Evolutionary conservation across 768 basidiomycete genomes (phyloP).

Genomic region (Coprinellus micaceus): DNA sequence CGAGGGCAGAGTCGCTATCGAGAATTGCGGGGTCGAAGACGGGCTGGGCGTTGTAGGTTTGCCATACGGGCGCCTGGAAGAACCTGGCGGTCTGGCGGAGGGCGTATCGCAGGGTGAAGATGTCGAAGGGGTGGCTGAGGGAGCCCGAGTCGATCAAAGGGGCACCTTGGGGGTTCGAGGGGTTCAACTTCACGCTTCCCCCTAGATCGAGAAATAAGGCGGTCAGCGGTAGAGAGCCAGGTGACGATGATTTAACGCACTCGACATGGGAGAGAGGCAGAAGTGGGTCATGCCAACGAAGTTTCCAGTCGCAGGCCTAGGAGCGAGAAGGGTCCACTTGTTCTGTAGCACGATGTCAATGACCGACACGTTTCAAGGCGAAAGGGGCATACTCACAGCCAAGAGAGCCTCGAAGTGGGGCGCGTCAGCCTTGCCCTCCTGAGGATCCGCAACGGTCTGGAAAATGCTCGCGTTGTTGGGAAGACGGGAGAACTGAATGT

Average conservation of each 20-base stretch:
- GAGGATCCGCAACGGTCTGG: conserved; percentile 21
- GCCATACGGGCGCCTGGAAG: conserved; percentile 19
- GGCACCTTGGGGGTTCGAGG: conserved; percentile 15
- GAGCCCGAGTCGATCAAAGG: conserved; percentile 23
- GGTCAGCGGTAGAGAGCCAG: neutral
- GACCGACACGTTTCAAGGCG: neutral
- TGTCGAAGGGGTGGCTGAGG: conserved; percentile 19
- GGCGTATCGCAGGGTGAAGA: conserved; percentile 18
- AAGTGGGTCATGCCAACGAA: conserved; percentile 2
- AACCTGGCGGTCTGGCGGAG: conserved; percentile 19
- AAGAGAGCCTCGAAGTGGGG: conserved; percentile 34
- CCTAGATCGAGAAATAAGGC: neutral
- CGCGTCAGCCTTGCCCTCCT: conserved; percentile 25
- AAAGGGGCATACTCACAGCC: conserved; percentile 19
- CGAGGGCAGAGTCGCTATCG: conserved; percentile 23
- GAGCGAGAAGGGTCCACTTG: neutral
- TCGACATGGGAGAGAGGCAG: neutral
- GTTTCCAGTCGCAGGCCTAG: neutral
- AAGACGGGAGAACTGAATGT: conserved; percentile 22
- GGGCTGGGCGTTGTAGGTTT: conserved; percentile 18
- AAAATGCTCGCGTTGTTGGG: conserved; percentile 16
- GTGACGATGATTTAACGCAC: neutral
- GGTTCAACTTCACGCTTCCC: conserved; percentile 8
- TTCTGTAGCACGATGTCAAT: neutral
- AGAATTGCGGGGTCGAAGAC: conserved; percentile 18